Evolutionary conservation across 176 grass and related monocot species (phyloP), one percentile per base, ranked within the genome.

Genomic region (Musa acuminata): DNA sequence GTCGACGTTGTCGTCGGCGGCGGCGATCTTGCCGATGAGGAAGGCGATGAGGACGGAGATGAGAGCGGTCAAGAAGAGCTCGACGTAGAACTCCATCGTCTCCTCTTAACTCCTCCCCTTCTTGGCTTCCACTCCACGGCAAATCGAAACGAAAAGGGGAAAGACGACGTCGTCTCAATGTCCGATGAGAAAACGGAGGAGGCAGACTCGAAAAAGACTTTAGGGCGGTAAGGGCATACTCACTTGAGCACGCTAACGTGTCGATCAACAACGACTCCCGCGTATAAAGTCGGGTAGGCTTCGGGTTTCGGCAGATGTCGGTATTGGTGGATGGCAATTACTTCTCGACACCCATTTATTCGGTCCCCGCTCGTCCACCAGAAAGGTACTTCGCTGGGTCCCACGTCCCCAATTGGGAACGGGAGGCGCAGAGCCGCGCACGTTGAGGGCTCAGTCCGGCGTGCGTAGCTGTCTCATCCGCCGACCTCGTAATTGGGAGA

Each of bases 81-180:
- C 84, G 75, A 75, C 71, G 74, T 69, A 86, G 75, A 86, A 86
- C 54, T 86, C 75, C 84, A 86, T 86, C 69, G 9, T 24, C 14
- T 10, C 23, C 67, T 60, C 17, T 17, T 51, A 55, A 50, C 72
- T 23, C 55, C 55, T 13, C 55, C 13, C 57, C 57, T 14, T 19
- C 73, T 79, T 76, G 1, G 55, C 83, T 82, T 79, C 0, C 3
- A 49, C 74, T 64, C n/a, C 62, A 86, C 79, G 79, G 55, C 6
- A 24, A 76, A 22, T 43, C 35, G 49, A 11, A 25, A 43, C 35
- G 35, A 5, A 43, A 43, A 43, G 35, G 35, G 35, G 3, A 5
- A 43, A 43, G 35, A 43, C 3, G 4, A 35, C 26, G 21, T 27
- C 26, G 26, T 27, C 26, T 27, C 26, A 27, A 23, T 23, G 63